Conservation (phyloP, 331 rosid genomes). For the Quercus lobata region DNA sequence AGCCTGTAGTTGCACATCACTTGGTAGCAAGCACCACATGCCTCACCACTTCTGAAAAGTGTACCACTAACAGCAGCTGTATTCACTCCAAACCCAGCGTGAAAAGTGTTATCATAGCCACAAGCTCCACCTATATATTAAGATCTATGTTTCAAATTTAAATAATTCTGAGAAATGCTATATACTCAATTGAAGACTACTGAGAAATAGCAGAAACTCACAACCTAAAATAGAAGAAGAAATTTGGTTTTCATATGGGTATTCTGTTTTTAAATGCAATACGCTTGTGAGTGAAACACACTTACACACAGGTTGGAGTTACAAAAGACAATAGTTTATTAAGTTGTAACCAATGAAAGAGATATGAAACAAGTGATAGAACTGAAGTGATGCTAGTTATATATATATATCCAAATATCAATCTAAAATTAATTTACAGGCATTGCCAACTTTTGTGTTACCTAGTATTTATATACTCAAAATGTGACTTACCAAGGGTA, state of each 20-base stretch:
- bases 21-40: constrained; percentile 81
- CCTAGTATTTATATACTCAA: not conserved
- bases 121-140: constrained; percentile 77
- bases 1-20: constrained; percentile 52
- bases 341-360: not conserved
- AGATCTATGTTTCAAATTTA: not conserved
- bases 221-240: too few species aligned
- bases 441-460: not conserved
- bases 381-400: too few species aligned
- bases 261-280: too few species aligned
- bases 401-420: too few species aligned
- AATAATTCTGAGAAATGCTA: not conserved
- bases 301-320: too few species aligned
- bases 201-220: too few species aligned
- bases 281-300: too few species aligned
- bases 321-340: not conserved
- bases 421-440: not conserved
- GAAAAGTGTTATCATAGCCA: constrained; percentile 65
- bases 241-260: too few species aligned
- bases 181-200: too few species aligned
- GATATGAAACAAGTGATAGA: too few species aligned
- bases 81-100: constrained; percentile 76
- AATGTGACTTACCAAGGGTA: constrained; percentile 44
- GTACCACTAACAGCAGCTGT: constrained; percentile 74
- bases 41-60: constrained; percentile 68